Evolutionary conservation across 139 green algal genomes (phyloP).

Genomic region (Prasinococcaceae sp.): DNA sequence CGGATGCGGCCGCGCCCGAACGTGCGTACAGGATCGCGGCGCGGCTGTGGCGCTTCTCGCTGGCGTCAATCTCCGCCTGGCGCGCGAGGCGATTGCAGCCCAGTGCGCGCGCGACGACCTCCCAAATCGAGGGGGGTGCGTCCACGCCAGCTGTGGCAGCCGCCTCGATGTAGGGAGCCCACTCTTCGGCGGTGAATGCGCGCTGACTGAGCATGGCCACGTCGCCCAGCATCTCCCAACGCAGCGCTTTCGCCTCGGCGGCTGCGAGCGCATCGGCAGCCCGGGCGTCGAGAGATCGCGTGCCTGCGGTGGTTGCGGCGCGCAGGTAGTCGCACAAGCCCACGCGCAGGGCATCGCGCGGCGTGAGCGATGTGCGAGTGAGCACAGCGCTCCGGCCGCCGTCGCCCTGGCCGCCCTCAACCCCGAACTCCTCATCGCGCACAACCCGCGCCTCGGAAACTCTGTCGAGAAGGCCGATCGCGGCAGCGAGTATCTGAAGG

Average conservation of each 20-base stretch:
- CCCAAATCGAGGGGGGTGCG: too few species aligned
- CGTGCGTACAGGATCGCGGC: constrained; percentile 8
- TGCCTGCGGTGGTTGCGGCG: background rate
- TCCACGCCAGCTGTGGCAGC: too few species aligned
- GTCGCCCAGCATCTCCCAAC: constrained; percentile 52
- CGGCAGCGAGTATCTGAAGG: too few species aligned
- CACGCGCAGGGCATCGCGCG: background rate
- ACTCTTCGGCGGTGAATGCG: constrained; percentile 3
- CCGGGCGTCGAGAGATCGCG: background rate
- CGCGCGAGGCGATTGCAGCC: constrained; percentile 24
- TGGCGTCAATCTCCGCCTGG: constrained; percentile 34
- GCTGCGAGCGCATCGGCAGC: background rate
- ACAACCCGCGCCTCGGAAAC: too few species aligned
- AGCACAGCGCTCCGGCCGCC: background rate
- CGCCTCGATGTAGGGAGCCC: background rate
- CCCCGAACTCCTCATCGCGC: background rate
- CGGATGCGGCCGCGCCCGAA: too few species aligned
- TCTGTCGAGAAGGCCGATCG: too few species aligned
- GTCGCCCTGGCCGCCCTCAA: background rate
- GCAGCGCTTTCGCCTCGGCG: constrained; percentile 23
- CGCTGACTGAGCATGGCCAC: constrained; percentile 33
- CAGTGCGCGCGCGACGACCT: constrained; percentile 21
- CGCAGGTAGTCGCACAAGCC: background rate
- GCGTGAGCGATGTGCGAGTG: background rate
- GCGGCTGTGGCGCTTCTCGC: constrained; percentile 13